Evolutionary conservation across 495 filamentous ascomycete genomes (phyloP).

Genomic region (Aspergillus heteromorphus): DNA sequence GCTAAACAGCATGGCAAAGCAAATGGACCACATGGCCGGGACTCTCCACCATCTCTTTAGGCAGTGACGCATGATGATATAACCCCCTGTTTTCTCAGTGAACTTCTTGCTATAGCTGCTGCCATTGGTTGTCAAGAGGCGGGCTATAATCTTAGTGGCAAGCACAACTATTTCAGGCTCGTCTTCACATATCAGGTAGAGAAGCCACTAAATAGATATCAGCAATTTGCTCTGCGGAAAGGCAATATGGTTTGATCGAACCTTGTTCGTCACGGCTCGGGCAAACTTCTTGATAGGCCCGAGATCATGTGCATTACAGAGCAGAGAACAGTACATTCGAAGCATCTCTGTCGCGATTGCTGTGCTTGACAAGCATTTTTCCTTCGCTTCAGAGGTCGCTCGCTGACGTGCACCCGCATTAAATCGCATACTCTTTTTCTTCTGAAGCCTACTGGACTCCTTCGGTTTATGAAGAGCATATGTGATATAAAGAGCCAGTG

Average conservation of each 20-base stretch:
- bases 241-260: constrained; percentile 34
- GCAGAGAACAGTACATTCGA: constrained; percentile 71
- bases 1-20: constrained; percentile 85
- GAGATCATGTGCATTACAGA: constrained; percentile 66
- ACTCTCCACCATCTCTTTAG: constrained; percentile 88
- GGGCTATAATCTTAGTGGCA: constrained; percentile 78
- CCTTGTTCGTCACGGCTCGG: constrained; percentile 93
- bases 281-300: constrained; percentile 79
- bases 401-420: constrained; percentile 25
- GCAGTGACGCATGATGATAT: constrained; percentile 72
- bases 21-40: constrained; percentile 78
- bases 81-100: constrained; percentile 76
- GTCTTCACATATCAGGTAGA: constrained; percentile 86
- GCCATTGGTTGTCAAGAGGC: constrained; percentile 78
- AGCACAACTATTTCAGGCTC: constrained; percentile 77
- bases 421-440: constrained; percentile 48
- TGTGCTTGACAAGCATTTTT: constrained; percentile 28
- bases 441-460: constrained; percentile 34
- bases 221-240: constrained; percentile 1
- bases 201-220: constrained; percentile 65
- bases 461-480: constrained; percentile 75
- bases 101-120: constrained; percentile 78
- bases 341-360: constrained; percentile 72
- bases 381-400: constrained; percentile 18
- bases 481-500: constrained; percentile 87